Evolutionary conservation across 345 rosid species (phyloP).

Genomic region (Lepidium didymum): DNA sequence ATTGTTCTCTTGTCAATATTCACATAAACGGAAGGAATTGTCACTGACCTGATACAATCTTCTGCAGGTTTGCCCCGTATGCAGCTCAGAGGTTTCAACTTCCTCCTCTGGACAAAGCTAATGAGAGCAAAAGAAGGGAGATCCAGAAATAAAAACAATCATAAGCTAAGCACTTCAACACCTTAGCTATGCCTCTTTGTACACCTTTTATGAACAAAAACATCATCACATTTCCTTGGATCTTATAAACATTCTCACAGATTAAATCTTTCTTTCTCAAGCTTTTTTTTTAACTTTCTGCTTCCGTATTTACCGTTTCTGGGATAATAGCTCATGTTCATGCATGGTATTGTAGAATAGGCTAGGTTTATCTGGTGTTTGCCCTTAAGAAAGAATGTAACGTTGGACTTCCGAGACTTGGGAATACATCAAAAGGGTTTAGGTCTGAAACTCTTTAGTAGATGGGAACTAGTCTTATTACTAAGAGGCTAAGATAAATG

Average conservation of each 20-base stretch:
- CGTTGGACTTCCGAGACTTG: not conserved
- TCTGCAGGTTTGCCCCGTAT: slow-evolving; percentile 84
- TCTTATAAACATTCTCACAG: not conserved
- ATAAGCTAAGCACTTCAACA: slow-evolving; percentile 17
- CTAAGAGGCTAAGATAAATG: not conserved
- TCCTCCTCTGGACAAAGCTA: slow-evolving; percentile 53
- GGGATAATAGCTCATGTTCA: not conserved
- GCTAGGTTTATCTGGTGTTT: not conserved
- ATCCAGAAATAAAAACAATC: not conserved
- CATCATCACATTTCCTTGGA: not conserved
- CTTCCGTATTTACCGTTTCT: not conserved
- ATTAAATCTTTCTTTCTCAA: slow-evolving; percentile 13
- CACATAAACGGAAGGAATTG: not conserved
- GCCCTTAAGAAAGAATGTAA: not conserved
- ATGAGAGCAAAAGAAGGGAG: slow-evolving; percentile 1
- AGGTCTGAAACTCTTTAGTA: slow-evolving; percentile 2
- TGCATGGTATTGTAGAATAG: not conserved
- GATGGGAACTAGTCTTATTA: slow-evolving; percentile 5
- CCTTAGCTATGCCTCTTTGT: slow-evolving; percentile 23
- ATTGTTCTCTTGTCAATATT: not conserved
- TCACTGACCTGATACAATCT: not conserved
- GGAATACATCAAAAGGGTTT: not conserved
- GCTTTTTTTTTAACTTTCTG: not conserved
- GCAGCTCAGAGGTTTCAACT: slow-evolving; percentile 69
- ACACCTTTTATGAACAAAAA: slow-evolving; percentile 8